Base-by-base conservation (phyloP, 352 stramenopile species). In the Phytophthora megakarya region DNA sequence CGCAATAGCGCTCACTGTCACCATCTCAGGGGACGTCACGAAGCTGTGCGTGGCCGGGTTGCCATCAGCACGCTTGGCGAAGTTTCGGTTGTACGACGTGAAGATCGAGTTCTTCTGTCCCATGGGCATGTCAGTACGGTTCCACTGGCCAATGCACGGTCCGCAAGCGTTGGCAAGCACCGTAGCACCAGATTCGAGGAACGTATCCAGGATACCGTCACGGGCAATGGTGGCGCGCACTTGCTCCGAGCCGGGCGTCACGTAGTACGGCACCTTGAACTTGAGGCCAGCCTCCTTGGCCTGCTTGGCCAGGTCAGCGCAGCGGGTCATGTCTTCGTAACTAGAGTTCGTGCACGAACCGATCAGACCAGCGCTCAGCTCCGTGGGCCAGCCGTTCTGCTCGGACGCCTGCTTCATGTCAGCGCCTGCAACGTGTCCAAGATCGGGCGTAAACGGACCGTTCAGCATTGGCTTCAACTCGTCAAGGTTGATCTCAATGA, bases 11-110 rank as follows among this genome's bases (percentile, higher is more conserved):
- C 86, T 93, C 45, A 95, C 91, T 11, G 92, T 97, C 60, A 97
- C 91, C 45, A 98, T 65, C 62, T 98, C 92, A 5, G 92, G 92
- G 43, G 91, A 97, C 39, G 91, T 95, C 65, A 98, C 91, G 73
- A 98, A 98, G 23, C 89, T 90, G 76, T 97, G 91, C 26, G 92
- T 98, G 69, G 85, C 82, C 40, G 90, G 90, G 85, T 98, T 98
- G 40, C 91, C 92, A 63, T 98, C 92, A 80, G 96, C 95, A 78
- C 92, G 89, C 88, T 97, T 97, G 60, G 90, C 90, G 45, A 98
- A 98, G 85, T 98, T 98, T 72, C 92, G 80, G 89, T 98, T 98
- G 81, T 97, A 98, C 53, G 92, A 98, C 48, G 90, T 97, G 67
- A 98, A 90, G 72, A 98, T 98, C 53, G 90, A 97, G 85, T 98